Conservation (phyloP, 2,329 filamentous ascomycete genomes). For the Colletotrichum caudatum region DNA sequence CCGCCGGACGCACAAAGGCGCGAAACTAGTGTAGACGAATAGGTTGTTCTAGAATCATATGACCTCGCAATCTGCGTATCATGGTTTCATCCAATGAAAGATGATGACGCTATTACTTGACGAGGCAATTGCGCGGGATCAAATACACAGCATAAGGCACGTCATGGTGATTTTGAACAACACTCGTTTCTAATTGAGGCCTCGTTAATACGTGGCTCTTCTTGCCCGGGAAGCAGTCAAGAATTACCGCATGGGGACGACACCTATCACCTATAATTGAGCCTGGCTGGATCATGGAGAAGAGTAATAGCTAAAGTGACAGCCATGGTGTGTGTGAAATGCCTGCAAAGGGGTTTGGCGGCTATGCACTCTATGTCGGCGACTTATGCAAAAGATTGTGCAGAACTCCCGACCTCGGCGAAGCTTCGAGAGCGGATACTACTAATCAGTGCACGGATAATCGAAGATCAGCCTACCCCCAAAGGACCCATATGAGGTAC, state of each 20-base stretch:
- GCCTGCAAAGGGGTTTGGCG: neutral
- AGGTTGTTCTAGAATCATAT: neutral
- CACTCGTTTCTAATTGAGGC: neutral
- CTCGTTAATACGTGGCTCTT: too few relatives aligned
- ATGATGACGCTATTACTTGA: neutral
- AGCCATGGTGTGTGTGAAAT: neutral
- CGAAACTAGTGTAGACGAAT: too few relatives aligned
- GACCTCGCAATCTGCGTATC: neutral
- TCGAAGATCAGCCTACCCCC: slow-evolving; percentile 24
- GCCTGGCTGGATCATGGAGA: neutral
- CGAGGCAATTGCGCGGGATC: too few relatives aligned
- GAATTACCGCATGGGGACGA: neutral
- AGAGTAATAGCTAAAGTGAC: neutral
- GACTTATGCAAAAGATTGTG: slow-evolving; percentile 1
- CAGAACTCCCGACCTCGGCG: slow-evolving; percentile 20
- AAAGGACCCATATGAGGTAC: slow-evolving; percentile 23
- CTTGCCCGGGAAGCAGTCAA: neutral
- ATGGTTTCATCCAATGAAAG: neutral
- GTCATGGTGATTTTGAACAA: neutral
- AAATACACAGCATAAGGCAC: neutral
- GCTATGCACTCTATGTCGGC: neutral
- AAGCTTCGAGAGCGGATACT: slow-evolving; percentile 10
- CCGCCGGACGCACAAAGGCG: neutral
- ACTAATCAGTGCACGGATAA: slow-evolving; percentile 24
- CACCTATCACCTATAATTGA: neutral